A percentile compares a stretch with the other conserved stretches of the same genome.
Conservation (phyloP, 805 yeast species). For the Pichia scutulata region DNA sequence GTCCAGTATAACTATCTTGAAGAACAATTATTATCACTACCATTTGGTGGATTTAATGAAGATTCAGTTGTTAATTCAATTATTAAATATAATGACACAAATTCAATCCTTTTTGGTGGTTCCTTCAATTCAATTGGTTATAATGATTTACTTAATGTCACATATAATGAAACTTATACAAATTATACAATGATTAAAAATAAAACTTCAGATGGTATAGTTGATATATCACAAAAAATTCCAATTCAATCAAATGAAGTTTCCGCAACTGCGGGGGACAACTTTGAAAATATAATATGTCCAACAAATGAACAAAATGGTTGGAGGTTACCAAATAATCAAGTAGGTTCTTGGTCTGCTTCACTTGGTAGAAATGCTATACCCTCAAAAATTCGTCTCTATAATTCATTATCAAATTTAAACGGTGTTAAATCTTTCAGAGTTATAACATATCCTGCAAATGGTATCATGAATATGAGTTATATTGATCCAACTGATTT, state of each 20-base stretch:
- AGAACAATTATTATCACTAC: constrained; percentile 37
- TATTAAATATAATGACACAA: constrained; percentile 33
- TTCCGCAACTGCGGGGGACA: constrained; percentile 19
- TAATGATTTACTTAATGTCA: constrained; percentile 29
- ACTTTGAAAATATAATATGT: constrained; percentile 42
- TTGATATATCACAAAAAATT: constrained; percentile 36
- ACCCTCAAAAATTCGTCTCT: constrained; percentile 70
- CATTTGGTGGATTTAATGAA: constrained; percentile 71
- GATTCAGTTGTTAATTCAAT: constrained; percentile 59
- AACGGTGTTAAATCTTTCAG: constrained; percentile 58
- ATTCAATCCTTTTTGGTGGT: constrained; percentile 74
- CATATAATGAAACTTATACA: constrained; percentile 17
- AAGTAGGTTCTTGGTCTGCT: constrained; percentile 62
- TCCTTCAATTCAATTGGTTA: constrained; percentile 56
- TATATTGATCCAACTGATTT: constrained; percentile 71
- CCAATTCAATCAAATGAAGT: constrained; percentile 4
- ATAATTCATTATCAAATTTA: constrained; percentile 42
- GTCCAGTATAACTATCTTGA: constrained; percentile 52
- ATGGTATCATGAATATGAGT: constrained; percentile 86
- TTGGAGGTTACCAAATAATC: constrained; percentile 46
- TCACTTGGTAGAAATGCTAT: constrained; percentile 44
- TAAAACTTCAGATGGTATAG: constrained; percentile 16
- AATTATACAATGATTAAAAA: constrained; percentile 18
- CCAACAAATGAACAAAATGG: constrained; percentile 33
- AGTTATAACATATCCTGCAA: constrained; percentile 66